Base-by-base conservation (phyloP, 2,329 filamentous ascomycete genomes). In the Colletotrichum salicis region DNA sequence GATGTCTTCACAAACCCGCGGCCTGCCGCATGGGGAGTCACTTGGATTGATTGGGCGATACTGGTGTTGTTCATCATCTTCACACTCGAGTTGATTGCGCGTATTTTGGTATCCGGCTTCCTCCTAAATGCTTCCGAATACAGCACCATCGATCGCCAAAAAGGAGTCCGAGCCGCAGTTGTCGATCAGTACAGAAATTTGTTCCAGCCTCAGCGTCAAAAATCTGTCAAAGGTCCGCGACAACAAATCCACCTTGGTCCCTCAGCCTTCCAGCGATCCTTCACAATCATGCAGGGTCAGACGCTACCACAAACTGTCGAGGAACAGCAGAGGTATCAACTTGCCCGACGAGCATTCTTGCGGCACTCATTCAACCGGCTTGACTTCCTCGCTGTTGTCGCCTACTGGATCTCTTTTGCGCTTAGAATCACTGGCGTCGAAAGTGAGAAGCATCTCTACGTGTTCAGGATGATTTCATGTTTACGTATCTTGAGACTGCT, bases 401-500 rank as follows among this genome's bases (percentile, higher is more conserved):
- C 96, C 0, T 99, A 95, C 82, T 99, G 96, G 96, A 92, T 97
- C 69, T 92, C 94, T 1, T 96, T 98, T 77, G 80, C 90, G 12
- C 86, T 99, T 62, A 89, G 90, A 37, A 82, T 95, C 22, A 88
- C 89, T 12, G 91, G 92, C 0, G 79, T 95, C 24, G 94, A 98
- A 78, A 86, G 87, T 72, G 78, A 81, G 2, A 86, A 91, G 64
- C 94, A 97, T 78, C 81, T 98, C 8, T 97, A 95, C 76, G 89
- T 98, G 8, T 99, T 99, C 81, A 92, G 94, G 68, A 99, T 99
- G 97, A 86, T 99, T 71, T 97, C 95, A 78, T 98, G 95, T 82
- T 87, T 99, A 74, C 93, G 97, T 56, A 98, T 99, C 74, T 84
- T 99, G 74, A 91, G 96, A 72, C 87, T 99, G n/a, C 86, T 99